phyloP scores from a whole-genome alignment of 352 stramenopile species.

The Phytophthora sp. region DNA sequence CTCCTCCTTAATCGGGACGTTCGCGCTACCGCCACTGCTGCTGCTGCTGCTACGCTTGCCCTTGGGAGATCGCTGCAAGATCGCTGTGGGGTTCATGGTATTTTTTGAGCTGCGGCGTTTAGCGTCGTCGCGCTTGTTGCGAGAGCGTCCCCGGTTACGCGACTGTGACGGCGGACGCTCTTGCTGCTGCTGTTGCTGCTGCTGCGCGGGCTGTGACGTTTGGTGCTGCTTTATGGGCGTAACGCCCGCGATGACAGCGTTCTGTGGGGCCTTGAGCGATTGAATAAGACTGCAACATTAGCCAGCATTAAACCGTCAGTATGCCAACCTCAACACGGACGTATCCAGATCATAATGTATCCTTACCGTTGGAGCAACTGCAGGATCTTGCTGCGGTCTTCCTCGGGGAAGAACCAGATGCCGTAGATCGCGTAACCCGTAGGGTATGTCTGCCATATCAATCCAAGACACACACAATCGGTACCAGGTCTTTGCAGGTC shows the following conservation, averaged over 20 bases:
- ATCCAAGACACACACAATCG: constrained; percentile 1
- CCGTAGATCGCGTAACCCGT: constrained; percentile 85
- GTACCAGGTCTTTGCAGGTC: not conserved
- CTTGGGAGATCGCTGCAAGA: constrained; percentile 68
- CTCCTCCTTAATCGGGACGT: constrained; percentile 37
- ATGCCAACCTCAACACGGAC: not conserved
- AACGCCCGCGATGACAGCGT: constrained; percentile 17
- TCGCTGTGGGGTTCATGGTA: constrained; percentile 51
- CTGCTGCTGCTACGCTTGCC: constrained; percentile 39
- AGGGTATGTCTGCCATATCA: constrained; percentile 48
- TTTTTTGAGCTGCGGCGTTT: constrained; percentile 42
- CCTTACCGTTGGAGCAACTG: constrained; percentile 73
- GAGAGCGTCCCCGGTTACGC: constrained; percentile 55
- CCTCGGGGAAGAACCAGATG: constrained; percentile 89
- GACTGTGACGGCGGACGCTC: constrained; percentile 31
- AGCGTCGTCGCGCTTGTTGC: constrained; percentile 60
- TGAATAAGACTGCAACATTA: constrained; percentile 61
- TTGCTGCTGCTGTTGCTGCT: constrained; percentile 41
- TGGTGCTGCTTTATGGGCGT: constrained; percentile 39
- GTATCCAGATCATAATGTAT: not conserved
- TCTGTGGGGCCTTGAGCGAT: constrained; percentile 56
- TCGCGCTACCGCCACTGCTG: constrained; percentile 35
- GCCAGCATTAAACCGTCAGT: constrained; percentile 17
- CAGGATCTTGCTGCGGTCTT: constrained; percentile 83
- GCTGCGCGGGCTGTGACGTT: constrained; percentile 41